These are phyloP conservation scores for Actinomortierella ambigua DNA, from an alignment of 371 early-diverging fungal species.

Conservation along the genomic window DNA sequence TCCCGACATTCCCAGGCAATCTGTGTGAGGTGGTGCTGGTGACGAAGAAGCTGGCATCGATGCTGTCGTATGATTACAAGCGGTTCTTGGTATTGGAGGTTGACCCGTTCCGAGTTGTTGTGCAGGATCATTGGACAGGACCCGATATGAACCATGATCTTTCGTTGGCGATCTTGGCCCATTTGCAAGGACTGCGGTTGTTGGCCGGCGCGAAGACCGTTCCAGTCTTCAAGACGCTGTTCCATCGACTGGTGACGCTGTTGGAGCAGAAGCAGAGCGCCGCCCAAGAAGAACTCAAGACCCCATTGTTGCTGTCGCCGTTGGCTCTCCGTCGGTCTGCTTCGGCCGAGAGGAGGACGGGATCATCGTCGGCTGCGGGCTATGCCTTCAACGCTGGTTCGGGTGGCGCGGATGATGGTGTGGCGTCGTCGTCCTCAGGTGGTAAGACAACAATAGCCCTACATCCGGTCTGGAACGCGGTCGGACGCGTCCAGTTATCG, in stretches of 20 bases:
- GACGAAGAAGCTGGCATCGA: conserved; percentile 34
- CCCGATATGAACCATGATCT: conserved; percentile 34
- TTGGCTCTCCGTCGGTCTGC: conserved; percentile 16
- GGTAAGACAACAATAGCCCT: not conserved
- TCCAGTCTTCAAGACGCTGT: conserved; percentile 30
- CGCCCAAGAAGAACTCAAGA: conserved; percentile 33
- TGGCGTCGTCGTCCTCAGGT: not conserved
- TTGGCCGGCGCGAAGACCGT: conserved; percentile 41
- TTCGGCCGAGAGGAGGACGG: no score
- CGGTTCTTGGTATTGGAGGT: conserved; percentile 28
- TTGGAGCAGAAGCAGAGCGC: conserved; percentile 31
- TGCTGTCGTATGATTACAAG: conserved; percentile 46
- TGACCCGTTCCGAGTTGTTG: conserved; percentile 24
- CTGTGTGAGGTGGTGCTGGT: conserved; percentile 32
- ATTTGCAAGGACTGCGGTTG: conserved; percentile 31
- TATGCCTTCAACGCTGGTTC: no score
- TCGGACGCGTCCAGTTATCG: conserved; percentile 29
- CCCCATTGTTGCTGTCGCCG: conserved; percentile 16
- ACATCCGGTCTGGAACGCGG: conserved; percentile 24
- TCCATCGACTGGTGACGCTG: conserved; percentile 15
- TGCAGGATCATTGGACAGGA: conserved; percentile 44
- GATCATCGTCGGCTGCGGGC: no score
- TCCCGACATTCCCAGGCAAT: conserved; percentile 34
- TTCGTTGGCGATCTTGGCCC: conserved; percentile 24
- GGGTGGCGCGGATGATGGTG: no score